Evolutionary conservation across 2,329 filamentous ascomycete species (phyloP).

Genomic region (Alternaria gaisen): DNA sequence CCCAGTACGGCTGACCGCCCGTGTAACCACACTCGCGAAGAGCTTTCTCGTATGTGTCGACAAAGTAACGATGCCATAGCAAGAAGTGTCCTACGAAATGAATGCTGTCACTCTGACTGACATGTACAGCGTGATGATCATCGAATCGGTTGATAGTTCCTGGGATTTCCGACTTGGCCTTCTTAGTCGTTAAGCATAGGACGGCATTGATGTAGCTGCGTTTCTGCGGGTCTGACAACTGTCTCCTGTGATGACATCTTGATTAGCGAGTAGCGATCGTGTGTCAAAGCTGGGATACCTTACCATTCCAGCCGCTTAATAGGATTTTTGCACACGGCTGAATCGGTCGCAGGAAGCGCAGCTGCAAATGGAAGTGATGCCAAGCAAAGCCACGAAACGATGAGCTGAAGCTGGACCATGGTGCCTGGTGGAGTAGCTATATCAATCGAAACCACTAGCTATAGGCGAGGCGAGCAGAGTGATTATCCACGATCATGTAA

Average conservation of each 20-base stretch:
- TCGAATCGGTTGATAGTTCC: not conserved
- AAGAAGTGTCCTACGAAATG: not conserved
- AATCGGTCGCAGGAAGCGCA: not conserved
- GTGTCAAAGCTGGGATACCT: not conserved
- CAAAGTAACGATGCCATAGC: not conserved
- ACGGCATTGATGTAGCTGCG: not conserved
- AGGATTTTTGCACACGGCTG: not conserved
- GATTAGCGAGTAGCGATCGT: not conserved
- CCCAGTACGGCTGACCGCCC: conserved; percentile 48
- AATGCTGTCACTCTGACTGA: not conserved
- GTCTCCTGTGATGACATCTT: not conserved
- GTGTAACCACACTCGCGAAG: conserved; percentile 33
- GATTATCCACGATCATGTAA: fast-evolving
- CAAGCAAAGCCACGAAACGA: not conserved
- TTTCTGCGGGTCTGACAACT: not conserved
- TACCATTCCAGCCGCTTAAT: not conserved
- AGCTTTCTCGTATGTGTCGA: not conserved
- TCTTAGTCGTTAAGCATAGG: not conserved
- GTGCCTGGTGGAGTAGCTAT: not conserved
- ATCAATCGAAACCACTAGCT: too few relatives aligned
- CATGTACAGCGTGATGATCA: not conserved
- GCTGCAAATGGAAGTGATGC: not conserved
- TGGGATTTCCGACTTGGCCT: not conserved
- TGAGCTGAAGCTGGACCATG: not conserved
- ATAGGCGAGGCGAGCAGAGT: too few relatives aligned